These are phyloP conservation scores for Pythium guiyangense DNA, from an alignment of 352 stramenopile genomes.

Conservation along the genomic window DNA sequence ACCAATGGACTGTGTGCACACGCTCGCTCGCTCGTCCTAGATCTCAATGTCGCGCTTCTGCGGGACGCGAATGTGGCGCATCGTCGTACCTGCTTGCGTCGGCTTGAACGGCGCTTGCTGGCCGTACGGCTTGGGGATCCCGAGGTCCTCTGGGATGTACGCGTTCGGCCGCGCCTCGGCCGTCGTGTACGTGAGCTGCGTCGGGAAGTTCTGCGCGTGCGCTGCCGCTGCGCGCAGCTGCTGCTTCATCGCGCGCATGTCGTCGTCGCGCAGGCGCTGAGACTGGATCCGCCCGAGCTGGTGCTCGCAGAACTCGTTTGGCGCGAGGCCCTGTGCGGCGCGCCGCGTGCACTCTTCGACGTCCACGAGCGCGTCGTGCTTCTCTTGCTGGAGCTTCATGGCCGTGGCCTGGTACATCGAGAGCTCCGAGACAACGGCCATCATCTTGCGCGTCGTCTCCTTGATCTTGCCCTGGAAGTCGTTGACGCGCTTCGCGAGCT, in stretches of 20 bases:
- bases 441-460: conserved; percentile 91
- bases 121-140: conserved; percentile 93
- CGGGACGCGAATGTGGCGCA: conserved; percentile 90
- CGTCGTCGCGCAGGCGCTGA: conserved; percentile 46
- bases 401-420: conserved; percentile 95
- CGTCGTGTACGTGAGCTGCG: conserved; percentile 83
- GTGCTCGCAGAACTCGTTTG: conserved; percentile 77
- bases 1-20: too few relatives aligned
- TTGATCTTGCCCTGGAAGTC: conserved; percentile 89
- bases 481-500: conserved; percentile 89
- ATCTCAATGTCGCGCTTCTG: conserved; percentile 91
- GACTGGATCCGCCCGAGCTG: conserved; percentile 59
- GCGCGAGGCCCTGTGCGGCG: conserved; percentile 57
- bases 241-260: conserved; percentile 35
- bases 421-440: conserved; percentile 91
- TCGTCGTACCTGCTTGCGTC: conserved; percentile 76
- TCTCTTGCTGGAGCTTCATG: conserved; percentile 93
- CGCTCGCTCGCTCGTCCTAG: conserved; percentile 27
- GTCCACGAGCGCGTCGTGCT: conserved; percentile 63
- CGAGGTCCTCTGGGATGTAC: conserved; percentile 91
- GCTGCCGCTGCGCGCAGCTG: conserved; percentile 31
- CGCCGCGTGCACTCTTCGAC: conserved; percentile 62
- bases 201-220: conserved; percentile 57
- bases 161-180: conserved; percentile 90
- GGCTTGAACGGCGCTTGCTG: conserved; percentile 91